Evolutionary conservation across 2,329 filamentous ascomycete genomes (phyloP), one percentile per base, ranked within the genome.

Genomic region (Cordyceps cateniannulata): DNA sequence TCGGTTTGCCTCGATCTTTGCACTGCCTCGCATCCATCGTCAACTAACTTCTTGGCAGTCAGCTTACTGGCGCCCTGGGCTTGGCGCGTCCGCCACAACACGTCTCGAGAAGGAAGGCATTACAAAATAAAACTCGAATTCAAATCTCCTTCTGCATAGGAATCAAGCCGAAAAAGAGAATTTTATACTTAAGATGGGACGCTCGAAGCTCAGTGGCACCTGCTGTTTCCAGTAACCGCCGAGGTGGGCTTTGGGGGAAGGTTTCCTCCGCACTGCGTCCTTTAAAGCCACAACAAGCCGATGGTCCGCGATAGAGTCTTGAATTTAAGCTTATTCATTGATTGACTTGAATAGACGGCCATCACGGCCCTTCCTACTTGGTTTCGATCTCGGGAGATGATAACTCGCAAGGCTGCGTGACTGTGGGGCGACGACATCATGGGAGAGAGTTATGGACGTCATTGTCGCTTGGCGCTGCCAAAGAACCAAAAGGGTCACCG

Each of bases 371-470:
- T 52, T 5, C 7, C 25, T 20, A 16, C n/a, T 24, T 16, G 18
- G 7, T 14, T 2, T 51, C 16, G 0, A 42, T 27, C 24, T 14
- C 7, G 10, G 5, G 5, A 16, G 25, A 45, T 45, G 38, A 22
- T 22, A 29, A 9, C 5, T 29, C 1, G 20, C 18, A 38, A 22
- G 54, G 35, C 12, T 50, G 7, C 29, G n/a, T n/a, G 32, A 44
- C 44, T 16, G 58, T 49, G 58, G 50, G 58, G 29, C 58, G 20
- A 48, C 50, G 3, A 32, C 58, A 49, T 53, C 29, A 60, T 59
- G 48, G 22, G 18, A 10, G 4, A 38, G n/a, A n/a, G 20, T 20
- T 16, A 38, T 25, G 29, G 44, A 48, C 54, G 54, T 57, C 44
- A 57, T 57, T 49, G 27, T 25, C 10, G 42, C 54, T 57, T 49